Evolutionary conservation across 2,329 filamentous ascomycete genomes (phyloP).

Genomic region (Fusarium pseudograminearum): DNA sequence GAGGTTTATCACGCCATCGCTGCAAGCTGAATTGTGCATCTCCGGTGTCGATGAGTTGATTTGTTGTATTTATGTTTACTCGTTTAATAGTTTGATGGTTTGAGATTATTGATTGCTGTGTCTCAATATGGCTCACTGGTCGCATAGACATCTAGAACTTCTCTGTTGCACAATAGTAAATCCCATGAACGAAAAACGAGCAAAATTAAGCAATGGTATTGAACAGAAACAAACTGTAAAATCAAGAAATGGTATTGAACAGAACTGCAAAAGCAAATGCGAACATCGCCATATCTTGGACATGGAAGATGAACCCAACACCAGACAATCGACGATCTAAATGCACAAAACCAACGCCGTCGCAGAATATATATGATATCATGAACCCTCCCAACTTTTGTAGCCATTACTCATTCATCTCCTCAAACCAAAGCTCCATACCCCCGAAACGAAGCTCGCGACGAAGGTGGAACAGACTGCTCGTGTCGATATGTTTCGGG

Average conservation of each 20-base stretch:
- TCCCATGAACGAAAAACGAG: not conserved
- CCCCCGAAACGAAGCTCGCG: conserved; percentile 30
- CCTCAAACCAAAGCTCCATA: conserved; percentile 33
- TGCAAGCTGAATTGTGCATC: not conserved
- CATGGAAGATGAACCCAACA: conserved; percentile 9
- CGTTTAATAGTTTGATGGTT: too few relatives aligned
- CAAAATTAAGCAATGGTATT: conserved; percentile 13
- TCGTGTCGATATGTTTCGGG: conserved; percentile 32
- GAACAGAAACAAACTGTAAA: not conserved
- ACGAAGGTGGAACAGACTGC: conserved; percentile 34
- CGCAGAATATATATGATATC: conserved; percentile 11
- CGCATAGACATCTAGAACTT: not conserved
- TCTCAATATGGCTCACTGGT: not conserved
- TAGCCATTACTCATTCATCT: not conserved
- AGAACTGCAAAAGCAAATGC: conserved; percentile 16
- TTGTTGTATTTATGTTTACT: not conserved
- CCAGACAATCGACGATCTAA: conserved; percentile 5
- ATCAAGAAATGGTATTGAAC: not conserved
- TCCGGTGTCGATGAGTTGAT: not conserved
- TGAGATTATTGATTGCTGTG: not conserved
- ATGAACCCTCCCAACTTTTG: conserved; percentile 15
- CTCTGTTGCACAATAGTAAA: not conserved
- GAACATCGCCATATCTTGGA: not conserved
- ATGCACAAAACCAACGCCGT: conserved; percentile 23
- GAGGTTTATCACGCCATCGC: conserved; percentile 41